A percentile compares a stretch with the other conserved stretches of the same genome.
Conservation (phyloP, 352 stramenopile genomes). For the Phytophthora foliorum region DNA sequence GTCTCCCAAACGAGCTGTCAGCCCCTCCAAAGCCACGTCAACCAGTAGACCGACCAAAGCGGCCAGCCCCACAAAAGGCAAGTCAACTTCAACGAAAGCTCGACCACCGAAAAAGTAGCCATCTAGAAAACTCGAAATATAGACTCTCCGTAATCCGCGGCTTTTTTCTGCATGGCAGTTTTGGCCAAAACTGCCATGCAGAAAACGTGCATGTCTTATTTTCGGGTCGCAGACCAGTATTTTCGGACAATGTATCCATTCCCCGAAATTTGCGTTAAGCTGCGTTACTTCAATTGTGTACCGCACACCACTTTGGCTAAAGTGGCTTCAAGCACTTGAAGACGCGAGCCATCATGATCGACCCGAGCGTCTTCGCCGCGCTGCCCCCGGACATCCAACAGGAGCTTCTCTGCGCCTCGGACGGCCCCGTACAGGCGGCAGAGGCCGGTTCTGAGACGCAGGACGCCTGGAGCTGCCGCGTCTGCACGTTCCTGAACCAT, state of each 20-base stretch:
- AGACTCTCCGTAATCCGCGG: too few species aligned
- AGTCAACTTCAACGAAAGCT: constrained; percentile 24
- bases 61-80: constrained; percentile 21
- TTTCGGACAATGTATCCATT: too few species aligned
- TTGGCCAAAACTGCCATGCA: too few species aligned
- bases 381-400: constrained; percentile 68
- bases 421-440: not conserved
- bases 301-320: too few species aligned
- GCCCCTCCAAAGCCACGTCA: constrained; percentile 17
- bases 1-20: constrained; percentile 11
- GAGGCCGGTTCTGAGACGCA: not conserved
- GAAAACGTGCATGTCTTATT: too few species aligned
- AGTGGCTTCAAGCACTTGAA: too few species aligned
- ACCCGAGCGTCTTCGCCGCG: constrained; percentile 60
- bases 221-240: too few species aligned
- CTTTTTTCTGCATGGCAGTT: too few species aligned
- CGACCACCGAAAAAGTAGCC: constrained; percentile 30
- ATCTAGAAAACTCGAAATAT: too few species aligned
- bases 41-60: constrained; percentile 16
- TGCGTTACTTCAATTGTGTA: too few species aligned
- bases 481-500: constrained; percentile 89
- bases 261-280: too few species aligned
- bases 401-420: constrained; percentile 43
- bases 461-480: constrained; percentile 65
- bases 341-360: constrained; percentile 28